Evolutionary conservation across 2,329 filamentous ascomycete species (phyloP).

Genomic region (Bipolaris cookei): DNA sequence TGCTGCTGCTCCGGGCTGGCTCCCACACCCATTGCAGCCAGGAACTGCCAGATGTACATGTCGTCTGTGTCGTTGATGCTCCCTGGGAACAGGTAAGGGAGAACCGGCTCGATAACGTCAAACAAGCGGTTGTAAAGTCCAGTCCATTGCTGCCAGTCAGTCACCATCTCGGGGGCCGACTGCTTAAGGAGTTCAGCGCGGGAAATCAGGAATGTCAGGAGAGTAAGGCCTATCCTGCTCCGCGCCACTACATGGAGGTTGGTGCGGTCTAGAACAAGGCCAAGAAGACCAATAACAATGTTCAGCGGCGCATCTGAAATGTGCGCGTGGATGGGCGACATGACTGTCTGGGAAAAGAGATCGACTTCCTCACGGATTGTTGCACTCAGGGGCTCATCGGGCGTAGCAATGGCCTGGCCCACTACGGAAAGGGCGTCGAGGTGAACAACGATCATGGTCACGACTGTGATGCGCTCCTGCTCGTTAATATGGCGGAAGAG

Average conservation of each 20-base stretch:
- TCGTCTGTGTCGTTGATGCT: slow-evolving; percentile 91
- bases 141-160: slow-evolving; percentile 79
- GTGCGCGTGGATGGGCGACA: slow-evolving; percentile 87
- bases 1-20: slow-evolving; percentile 95
- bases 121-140: slow-evolving; percentile 86
- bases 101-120: slow-evolving; percentile 80
- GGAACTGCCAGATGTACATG: slow-evolving; percentile 96
- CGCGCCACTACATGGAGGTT: slow-evolving; percentile 84
- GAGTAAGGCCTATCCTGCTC: slow-evolving; percentile 85
- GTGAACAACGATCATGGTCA: slow-evolving; percentile 95
- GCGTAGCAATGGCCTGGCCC: slow-evolving; percentile 74
- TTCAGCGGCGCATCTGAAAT: slow-evolving; percentile 89
- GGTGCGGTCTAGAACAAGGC: slow-evolving; percentile 79
- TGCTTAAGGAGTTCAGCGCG: slow-evolving; percentile 94
- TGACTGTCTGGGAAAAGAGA: slow-evolving; percentile 84
- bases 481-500: slow-evolving; percentile 93
- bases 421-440: slow-evolving; percentile 92
- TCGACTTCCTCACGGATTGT: slow-evolving; percentile 90
- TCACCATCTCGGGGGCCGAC: slow-evolving; percentile 68
- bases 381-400: slow-evolving; percentile 70
- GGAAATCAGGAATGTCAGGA: slow-evolving; percentile 92
- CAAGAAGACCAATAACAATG: slow-evolving; percentile 88
- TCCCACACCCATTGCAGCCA: slow-evolving; percentile 92
- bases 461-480: slow-evolving; percentile 90
- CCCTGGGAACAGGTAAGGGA: slow-evolving; percentile 87